Evolutionary conservation across 2,329 filamentous ascomycete species (phyloP).

Genomic region (Alternaria arborescens): DNA sequence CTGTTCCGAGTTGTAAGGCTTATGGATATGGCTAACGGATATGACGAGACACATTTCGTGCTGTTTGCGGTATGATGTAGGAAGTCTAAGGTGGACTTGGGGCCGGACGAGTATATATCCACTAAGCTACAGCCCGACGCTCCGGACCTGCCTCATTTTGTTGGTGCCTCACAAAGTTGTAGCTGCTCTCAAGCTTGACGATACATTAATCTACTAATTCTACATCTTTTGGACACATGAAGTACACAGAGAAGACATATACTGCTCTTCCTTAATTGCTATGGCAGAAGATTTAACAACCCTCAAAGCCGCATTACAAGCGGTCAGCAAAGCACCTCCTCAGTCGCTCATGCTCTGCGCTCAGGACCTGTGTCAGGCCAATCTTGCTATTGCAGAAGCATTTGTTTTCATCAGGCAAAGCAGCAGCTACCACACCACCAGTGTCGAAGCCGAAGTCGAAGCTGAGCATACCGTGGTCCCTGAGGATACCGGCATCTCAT

Average conservation of each 20-base stretch:
- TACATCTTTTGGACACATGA: no score
- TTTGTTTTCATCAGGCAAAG: slow-evolving; percentile 4
- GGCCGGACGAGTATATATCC: not conserved
- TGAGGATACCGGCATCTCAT: not conserved
- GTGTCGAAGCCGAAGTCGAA: slow-evolving; percentile 5
- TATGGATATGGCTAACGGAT: not conserved
- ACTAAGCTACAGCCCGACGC: not conserved
- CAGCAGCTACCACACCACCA: not conserved
- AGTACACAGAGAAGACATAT: no score
- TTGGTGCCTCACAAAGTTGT: no score
- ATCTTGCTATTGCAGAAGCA: slow-evolving; percentile 14
- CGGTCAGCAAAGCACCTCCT: not conserved
- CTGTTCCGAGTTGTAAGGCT: not conserved
- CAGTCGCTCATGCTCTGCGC: slow-evolving; percentile 3
- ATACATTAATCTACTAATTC: no score
- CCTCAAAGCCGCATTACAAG: slow-evolving; percentile 10
- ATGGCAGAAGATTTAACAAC: not conserved
- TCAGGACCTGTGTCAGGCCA: slow-evolving; percentile 11
- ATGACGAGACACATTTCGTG: not conserved
- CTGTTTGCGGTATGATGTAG: not conserved
- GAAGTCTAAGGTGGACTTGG: not conserved
- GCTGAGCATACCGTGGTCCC: not conserved
- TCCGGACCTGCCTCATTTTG: no score
- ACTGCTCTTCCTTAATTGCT: no score
- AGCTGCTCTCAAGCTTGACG: no score